A percentile compares a stretch with the other conserved stretches of the same genome.
phyloP scores from a whole-genome alignment of 2,329 filamentous ascomycete species.

The Elsinoe fawcettii region DNA sequence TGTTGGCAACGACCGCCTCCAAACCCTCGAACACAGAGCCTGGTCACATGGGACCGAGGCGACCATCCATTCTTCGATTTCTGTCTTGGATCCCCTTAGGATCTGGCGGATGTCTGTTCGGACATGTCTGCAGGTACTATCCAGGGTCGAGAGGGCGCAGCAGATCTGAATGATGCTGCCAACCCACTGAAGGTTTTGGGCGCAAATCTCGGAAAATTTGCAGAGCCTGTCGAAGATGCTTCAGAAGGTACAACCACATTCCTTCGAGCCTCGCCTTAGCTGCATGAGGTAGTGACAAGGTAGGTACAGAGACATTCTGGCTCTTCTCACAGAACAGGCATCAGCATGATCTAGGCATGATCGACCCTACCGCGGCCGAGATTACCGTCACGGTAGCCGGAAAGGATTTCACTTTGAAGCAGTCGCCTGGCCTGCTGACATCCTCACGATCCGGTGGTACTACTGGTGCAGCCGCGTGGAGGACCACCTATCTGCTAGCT shows the following conservation, averaged over 20 bases:
- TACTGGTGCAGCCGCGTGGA: constrained; percentile 80
- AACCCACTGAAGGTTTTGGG: neutral
- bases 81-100: neutral
- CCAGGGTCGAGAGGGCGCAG: neutral
- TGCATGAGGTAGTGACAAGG: constrained; percentile 16
- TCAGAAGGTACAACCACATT: constrained; percentile 18
- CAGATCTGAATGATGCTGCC: constrained; percentile 5
- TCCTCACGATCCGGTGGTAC: constrained; percentile 67
- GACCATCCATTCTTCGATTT: neutral
- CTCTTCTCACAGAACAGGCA: constrained; percentile 72
- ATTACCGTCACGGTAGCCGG: constrained; percentile 58
- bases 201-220: constrained; percentile 5
- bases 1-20: constrained; percentile 9
- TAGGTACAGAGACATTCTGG: constrained; percentile 67
- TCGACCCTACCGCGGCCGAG: constrained; percentile 60
- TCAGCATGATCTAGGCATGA: constrained; percentile 73
- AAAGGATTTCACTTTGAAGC: constrained; percentile 66
- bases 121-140: neutral
- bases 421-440: constrained; percentile 74
- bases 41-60: constrained; percentile 5
- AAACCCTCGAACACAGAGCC: neutral
- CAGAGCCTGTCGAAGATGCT: constrained; percentile 16
- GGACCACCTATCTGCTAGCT: constrained; percentile 75
- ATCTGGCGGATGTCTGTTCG: neutral
- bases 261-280: neutral